These are phyloP conservation scores for Deinandra increscens DNA, from an alignment of 129 eudicot species.

Conservation along the genomic window DNA sequence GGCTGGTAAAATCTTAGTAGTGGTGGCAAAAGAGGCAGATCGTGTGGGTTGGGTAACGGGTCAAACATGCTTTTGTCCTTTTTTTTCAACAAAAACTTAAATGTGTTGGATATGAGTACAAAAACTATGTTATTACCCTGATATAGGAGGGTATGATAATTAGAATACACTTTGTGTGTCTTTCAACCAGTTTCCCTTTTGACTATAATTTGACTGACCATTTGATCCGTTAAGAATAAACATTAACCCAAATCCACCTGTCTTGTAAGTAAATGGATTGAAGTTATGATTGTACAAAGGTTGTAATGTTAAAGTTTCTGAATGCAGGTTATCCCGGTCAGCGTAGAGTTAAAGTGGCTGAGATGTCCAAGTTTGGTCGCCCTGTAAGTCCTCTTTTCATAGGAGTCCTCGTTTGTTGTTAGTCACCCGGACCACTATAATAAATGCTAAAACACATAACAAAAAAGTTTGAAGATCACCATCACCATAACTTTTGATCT, in stretches of 20 bases:
- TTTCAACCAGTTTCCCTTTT: neutral
- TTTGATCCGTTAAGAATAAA: neutral
- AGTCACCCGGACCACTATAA: neutral
- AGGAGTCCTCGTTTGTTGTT: slow-evolving; percentile 5
- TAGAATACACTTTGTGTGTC: neutral
- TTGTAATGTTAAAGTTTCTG: neutral
- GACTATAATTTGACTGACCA: neutral
- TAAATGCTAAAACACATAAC: neutral
- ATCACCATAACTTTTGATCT: neutral
- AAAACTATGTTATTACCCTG: neutral
- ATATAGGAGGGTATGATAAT: neutral
- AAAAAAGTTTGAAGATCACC: neutral
- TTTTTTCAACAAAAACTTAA: neutral
- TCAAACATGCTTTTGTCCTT: neutral
- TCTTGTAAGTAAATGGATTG: neutral
- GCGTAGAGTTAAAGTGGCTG: slow-evolving; percentile 63
- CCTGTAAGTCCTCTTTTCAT: slow-evolving; percentile 43
- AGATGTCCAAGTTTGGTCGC: slow-evolving; percentile 76
- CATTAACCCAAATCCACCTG: neutral
- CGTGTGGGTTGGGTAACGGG: neutral
- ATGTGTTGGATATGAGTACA: neutral
- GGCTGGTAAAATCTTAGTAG: neutral
- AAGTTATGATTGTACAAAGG: neutral
- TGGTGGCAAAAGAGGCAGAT: neutral
- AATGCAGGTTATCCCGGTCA: slow-evolving; percentile 73